A percentile compares a stretch with the other conserved stretches of the same genome.
These are phyloP conservation scores for Pythium folliculosum DNA, from an alignment of 352 stramenopile species.

Conservation along the genomic window DNA sequence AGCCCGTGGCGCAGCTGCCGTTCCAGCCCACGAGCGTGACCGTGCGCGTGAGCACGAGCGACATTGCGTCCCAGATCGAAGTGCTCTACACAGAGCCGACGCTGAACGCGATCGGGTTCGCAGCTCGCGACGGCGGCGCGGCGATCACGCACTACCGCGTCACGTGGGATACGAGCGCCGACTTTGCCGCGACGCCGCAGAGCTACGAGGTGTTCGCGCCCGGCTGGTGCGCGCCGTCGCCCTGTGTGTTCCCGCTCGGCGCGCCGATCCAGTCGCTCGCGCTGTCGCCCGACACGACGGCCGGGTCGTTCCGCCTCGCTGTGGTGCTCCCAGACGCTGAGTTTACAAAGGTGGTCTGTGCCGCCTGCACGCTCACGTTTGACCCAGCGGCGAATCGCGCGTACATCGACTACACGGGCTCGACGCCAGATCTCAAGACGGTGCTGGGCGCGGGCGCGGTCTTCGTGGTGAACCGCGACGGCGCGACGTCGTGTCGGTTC, in stretches of 20 bases:
- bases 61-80: conserved; percentile 81
- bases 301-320: conserved; percentile 74
- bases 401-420: conserved; percentile 71
- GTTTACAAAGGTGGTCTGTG: conserved; percentile 42
- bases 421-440: conserved; percentile 56
- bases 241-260: conserved; percentile 91
- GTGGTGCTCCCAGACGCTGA: conserved; percentile 31
- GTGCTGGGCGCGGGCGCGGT: conserved; percentile 76
- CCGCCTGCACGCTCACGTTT: conserved; percentile 46
- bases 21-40: conserved; percentile 69
- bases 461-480: conserved; percentile 56
- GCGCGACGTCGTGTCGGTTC: conserved; percentile 50
- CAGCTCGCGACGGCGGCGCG: conserved; percentile 47
- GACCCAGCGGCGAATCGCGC: conserved; percentile 29
- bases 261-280: conserved; percentile 90
- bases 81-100: conserved; percentile 72
- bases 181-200: conserved; percentile 40
- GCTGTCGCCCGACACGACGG: conserved; percentile 54
- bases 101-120: conserved; percentile 67
- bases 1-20: conserved; percentile 51
- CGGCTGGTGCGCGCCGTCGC: conserved; percentile 30
- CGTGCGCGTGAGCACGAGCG: conserved; percentile 72
- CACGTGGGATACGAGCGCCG: conserved; percentile 49
- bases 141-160: conserved; percentile 69
- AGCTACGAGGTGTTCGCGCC: conserved; percentile 47